Evolutionary conservation across 1,284 basidiomycete species (phyloP).

Genomic region (Pterula multifida): DNA sequence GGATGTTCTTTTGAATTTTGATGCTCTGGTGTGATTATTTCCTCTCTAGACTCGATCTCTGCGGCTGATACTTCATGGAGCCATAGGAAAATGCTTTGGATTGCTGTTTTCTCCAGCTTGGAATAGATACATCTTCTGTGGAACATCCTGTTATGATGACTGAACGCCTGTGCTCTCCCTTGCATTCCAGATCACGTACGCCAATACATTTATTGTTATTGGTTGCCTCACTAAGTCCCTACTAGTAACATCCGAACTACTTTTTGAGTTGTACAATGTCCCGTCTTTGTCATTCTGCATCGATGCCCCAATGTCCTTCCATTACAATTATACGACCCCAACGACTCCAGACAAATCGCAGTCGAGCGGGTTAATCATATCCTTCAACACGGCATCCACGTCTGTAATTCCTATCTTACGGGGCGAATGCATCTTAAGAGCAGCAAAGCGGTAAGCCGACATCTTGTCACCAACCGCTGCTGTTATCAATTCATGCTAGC

Average conservation of each 20-base stretch:
- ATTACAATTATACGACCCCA: constrained; percentile 37
- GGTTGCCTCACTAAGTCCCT: not conserved
- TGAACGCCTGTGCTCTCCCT: constrained; percentile 81
- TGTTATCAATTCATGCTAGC: constrained; percentile 27
- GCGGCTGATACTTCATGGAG: constrained; percentile 15
- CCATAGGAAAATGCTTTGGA: constrained; percentile 88
- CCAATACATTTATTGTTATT: constrained; percentile 7
- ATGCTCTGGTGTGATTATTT: constrained; percentile 65
- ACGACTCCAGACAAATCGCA: constrained; percentile 24
- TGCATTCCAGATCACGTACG: constrained; percentile 77
- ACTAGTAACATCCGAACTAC: constrained; percentile 88
- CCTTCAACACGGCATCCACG: constrained; percentile 78
- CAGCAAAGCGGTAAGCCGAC: constrained; percentile 69
- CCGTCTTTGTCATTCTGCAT: constrained; percentile 84
- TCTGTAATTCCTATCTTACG: constrained; percentile 77
- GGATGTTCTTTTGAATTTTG: constrained; percentile 81
- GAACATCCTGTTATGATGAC: constrained; percentile 92
- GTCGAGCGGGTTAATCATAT: constrained; percentile 46
- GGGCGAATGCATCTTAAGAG: constrained; percentile 71
- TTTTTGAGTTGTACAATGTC: constrained; percentile 91
- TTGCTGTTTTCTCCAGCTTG: constrained; percentile 82
- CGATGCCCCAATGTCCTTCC: constrained; percentile 91
- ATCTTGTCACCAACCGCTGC: no score
- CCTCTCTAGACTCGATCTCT: constrained; percentile 3
- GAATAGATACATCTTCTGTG: constrained; percentile 69